Percentiles rank a stretch among this genome's conserved stretches.
phyloP scores from a whole-genome alignment of 176 grass and related monocot genomes.

The Carex kokanica region DNA sequence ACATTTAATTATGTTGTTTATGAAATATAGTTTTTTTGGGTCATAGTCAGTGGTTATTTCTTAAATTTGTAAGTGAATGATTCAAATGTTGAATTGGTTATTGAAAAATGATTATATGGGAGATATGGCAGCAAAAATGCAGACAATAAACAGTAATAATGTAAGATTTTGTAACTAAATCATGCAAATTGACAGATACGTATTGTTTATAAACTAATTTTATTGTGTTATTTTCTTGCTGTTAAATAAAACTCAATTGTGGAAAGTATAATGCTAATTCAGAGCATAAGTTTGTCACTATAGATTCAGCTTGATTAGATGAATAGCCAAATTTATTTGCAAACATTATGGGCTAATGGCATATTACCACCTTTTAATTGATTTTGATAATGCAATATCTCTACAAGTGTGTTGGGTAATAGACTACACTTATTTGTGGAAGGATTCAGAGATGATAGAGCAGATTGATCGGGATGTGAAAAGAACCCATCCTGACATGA shows the following conservation, averaged over 20 bases:
- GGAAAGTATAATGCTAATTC: background rate
- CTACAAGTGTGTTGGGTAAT: background rate
- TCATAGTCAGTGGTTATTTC: background rate
- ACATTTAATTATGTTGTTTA: background rate
- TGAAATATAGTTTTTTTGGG: background rate
- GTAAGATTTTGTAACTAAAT: background rate
- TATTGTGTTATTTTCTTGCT: background rate
- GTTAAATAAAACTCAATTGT: background rate
- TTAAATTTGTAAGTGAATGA: background rate
- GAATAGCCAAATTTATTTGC: background rate
- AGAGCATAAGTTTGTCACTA: background rate
- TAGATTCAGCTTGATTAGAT: background rate
- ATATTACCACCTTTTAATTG: background rate
- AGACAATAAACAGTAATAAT: background rate
- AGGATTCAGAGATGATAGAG: constrained; percentile 74
- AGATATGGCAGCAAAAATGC: background rate
- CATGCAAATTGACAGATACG: background rate
- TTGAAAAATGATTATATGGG: background rate
- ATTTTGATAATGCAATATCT: constrained; percentile 14
- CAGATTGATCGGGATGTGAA: constrained; percentile 97
- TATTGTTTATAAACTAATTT: background rate
- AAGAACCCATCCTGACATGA: constrained; percentile 84
- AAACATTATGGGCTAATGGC: background rate
- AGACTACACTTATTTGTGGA: constrained; percentile 10
- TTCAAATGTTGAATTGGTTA: background rate